Evolutionary conservation across 2,329 filamentous ascomycete species (phyloP).

Genomic region (Byssochlamys sp.): DNA sequence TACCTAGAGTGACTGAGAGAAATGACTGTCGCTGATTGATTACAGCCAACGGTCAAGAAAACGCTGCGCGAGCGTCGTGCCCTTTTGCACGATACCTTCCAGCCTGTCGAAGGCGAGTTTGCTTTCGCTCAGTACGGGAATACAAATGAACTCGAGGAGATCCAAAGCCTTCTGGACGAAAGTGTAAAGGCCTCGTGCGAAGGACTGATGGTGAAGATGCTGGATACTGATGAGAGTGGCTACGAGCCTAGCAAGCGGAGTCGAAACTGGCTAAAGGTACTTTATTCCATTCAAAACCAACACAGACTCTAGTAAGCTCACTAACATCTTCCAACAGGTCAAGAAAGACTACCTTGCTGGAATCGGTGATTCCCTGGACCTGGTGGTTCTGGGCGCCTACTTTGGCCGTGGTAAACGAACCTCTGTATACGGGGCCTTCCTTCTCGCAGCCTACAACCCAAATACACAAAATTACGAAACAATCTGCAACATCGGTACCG

Average conservation of each 20-base stretch:
- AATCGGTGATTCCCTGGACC: slow-evolving; percentile 87
- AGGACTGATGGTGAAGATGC: slow-evolving; percentile 98
- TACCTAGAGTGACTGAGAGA: not conserved
- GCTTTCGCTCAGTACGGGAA: slow-evolving; percentile 79
- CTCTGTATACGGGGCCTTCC: slow-evolving; percentile 87
- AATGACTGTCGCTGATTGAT: not conserved
- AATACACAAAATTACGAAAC: slow-evolving; percentile 77
- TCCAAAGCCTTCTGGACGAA: slow-evolving; percentile 84
- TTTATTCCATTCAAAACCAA: not conserved
- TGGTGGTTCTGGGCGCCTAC: slow-evolving; percentile 92
- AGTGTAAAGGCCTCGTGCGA: slow-evolving; percentile 93
- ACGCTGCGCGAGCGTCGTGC: slow-evolving; percentile 73
- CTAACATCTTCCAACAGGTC: slow-evolving; percentile 45
- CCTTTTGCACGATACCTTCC: slow-evolving; percentile 63
- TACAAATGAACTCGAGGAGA: slow-evolving; percentile 82
- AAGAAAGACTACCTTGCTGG: slow-evolving; percentile 97
- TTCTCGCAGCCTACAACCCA: slow-evolving; percentile 86
- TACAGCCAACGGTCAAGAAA: slow-evolving; percentile 69
- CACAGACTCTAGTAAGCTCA: not conserved
- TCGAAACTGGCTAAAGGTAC: slow-evolving; percentile 93
- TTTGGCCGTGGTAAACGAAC: slow-evolving; percentile 91
- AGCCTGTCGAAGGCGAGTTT: slow-evolving; percentile 77
- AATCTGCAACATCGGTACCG: slow-evolving; percentile 95
- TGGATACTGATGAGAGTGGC: slow-evolving; percentile 81
- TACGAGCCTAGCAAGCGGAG: slow-evolving; percentile 95